phyloP scores from a whole-genome alignment of 139 green algal species.

The Chlamydomonas sphaeroides region DNA sequence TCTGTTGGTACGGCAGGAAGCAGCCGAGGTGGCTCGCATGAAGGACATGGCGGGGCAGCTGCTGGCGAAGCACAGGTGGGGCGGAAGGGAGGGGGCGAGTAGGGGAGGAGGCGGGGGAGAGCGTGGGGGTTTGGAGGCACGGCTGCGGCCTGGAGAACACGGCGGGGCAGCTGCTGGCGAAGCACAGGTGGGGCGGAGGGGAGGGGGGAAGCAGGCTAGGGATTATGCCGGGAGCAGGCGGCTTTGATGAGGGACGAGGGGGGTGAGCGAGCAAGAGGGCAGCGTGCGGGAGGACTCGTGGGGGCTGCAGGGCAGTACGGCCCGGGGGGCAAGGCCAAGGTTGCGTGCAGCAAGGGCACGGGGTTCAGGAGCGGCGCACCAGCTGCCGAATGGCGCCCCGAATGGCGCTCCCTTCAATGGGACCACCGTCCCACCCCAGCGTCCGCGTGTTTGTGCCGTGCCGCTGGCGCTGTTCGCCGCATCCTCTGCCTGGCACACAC shows the following conservation, averaged over 20 bases:
- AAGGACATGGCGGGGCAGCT: conserved; percentile 11
- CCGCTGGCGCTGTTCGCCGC: too few relatives aligned
- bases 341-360: too few relatives aligned
- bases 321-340: too few relatives aligned
- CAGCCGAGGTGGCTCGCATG: conserved; percentile 20
- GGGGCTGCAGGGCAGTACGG: too few relatives aligned
- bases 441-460: too few relatives aligned
- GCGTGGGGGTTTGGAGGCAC: too few relatives aligned
- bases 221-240: not conserved
- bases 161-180: not conserved
- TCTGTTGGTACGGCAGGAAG: conserved; percentile 39
- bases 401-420: too few relatives aligned
- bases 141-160: not conserved
- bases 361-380: too few relatives aligned
- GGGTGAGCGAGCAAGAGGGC: not conserved
- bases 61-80: conserved; percentile 22
- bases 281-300: not conserved
- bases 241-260: not conserved
- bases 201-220: not conserved
- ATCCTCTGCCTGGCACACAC: too few relatives aligned
- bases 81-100: not conserved
- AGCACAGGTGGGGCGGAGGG: conserved; percentile 17
- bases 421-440: too few relatives aligned
- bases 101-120: not conserved
- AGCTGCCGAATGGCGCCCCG: too few relatives aligned